phyloP scores from a whole-genome alignment of 208 protist species.

The Acanthamoeba sp. region DNA sequence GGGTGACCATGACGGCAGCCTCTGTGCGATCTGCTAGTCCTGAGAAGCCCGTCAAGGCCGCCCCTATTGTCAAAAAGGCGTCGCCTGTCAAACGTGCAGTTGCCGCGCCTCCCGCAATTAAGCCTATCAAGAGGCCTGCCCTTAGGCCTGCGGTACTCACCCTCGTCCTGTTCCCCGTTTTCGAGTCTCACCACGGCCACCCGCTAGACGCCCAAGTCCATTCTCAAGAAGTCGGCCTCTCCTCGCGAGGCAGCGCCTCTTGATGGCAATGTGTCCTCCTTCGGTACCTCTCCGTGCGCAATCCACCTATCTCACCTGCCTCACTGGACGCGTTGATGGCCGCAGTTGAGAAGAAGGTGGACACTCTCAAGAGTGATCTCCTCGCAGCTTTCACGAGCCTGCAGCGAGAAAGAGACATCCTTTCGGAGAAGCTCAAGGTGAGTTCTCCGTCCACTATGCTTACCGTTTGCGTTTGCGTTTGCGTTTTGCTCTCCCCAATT shows the following conservation, averaged over 20 bases:
- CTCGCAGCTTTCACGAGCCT: neutral
- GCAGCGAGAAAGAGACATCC: neutral
- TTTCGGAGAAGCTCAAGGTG: constrained; percentile 1
- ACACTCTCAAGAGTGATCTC: neutral
- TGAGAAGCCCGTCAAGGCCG: neutral
- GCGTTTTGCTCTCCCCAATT: neutral
- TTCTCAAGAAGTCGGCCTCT: neutral
- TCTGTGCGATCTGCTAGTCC: neutral
- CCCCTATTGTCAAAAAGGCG: neutral
- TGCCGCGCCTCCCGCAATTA: neutral
- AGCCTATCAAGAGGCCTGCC: neutral
- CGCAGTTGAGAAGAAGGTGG: neutral
- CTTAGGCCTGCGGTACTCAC: neutral
- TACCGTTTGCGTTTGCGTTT: neutral
- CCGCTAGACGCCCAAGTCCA: neutral
- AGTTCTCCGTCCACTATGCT: too few relatives aligned
- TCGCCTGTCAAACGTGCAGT: neutral
- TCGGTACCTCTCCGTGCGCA: neutral
- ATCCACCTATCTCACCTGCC: neutral
- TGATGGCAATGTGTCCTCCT: neutral
- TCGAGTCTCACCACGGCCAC: neutral
- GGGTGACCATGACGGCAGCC: neutral
- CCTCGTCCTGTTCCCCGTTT: neutral
- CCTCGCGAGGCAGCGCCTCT: neutral
- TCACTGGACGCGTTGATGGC: neutral